Percentiles rank a stretch among this genome's conserved stretches.
Conservation (phyloP, 2,329 filamentous ascomycete species). For the Fusarium bactridioides region DNA sequence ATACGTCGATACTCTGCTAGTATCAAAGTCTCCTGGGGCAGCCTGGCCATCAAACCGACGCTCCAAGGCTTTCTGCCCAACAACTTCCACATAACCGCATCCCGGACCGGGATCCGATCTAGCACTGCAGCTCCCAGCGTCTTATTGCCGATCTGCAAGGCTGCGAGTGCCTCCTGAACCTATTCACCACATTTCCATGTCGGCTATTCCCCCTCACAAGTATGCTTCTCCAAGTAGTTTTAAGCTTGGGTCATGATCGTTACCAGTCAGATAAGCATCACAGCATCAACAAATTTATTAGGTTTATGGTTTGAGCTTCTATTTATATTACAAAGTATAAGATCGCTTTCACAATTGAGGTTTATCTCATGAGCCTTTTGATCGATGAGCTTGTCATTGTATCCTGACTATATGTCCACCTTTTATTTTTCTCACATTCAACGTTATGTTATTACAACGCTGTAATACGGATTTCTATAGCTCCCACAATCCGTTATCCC, state of each 20-base stretch:
- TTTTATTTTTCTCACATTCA: too few species aligned
- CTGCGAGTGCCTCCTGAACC: neutral
- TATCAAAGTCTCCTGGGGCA: constrained; percentile 40
- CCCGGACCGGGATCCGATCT: rapidly evolving
- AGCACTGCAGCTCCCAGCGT: neutral
- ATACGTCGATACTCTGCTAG: constrained; percentile 45
- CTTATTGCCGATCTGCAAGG: rapidly evolving
- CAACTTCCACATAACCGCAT: neutral
- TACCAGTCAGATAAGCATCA: too few species aligned
- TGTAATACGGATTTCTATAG: neutral
- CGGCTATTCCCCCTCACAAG: neutral
- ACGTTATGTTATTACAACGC: too few species aligned
- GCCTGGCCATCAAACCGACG: neutral
- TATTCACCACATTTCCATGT: neutral
- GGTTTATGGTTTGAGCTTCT: too few species aligned
- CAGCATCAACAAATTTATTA: too few species aligned
- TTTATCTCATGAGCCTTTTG: too few species aligned
- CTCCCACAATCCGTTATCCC: neutral
- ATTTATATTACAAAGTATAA: too few species aligned
- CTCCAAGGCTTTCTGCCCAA: neutral
- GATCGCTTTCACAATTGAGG: rapidly evolving
- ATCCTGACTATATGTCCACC: too few species aligned
- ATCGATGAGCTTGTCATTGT: too few species aligned
- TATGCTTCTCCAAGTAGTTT: neutral
- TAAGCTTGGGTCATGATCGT: neutral